A percentile compares a stretch with the other conserved stretches of the same genome.
Evolutionary conservation across 2,329 filamentous ascomycete species (phyloP).

Genomic region (Verticillium isaacii): DNA sequence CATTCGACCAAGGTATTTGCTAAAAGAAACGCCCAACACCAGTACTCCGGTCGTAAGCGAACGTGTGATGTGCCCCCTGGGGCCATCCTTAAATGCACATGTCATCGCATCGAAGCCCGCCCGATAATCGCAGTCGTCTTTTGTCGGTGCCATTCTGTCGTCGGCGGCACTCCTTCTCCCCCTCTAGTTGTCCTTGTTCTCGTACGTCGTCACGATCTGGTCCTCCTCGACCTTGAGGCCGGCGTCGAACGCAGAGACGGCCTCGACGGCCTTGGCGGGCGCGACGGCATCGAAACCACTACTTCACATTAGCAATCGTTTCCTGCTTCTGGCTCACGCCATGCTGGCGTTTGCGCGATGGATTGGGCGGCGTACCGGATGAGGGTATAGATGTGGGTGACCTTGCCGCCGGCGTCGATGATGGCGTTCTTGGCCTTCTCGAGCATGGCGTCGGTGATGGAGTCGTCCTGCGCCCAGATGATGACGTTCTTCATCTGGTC

Average conservation of each 20-base stretch:
- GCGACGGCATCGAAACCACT: slow-evolving; percentile 77
- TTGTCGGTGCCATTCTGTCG: background rate
- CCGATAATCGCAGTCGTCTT: background rate
- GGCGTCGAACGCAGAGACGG: slow-evolving; percentile 56
- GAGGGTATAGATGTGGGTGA: slow-evolving; percentile 71
- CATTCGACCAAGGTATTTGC: background rate
- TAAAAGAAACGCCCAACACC: background rate
- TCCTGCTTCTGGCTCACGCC: background rate
- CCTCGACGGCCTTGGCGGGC: slow-evolving; percentile 63
- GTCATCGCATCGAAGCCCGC: background rate
- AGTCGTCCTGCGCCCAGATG: slow-evolving; percentile 68
- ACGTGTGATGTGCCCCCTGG: background rate
- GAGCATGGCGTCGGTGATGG: slow-evolving; percentile 60
- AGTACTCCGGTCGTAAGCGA: background rate
- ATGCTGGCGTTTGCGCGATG: background rate
- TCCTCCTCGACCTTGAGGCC: slow-evolving; percentile 68
- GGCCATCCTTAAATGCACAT: background rate
- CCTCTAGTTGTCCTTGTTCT: slow-evolving; percentile 1
- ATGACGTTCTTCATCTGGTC: slow-evolving; percentile 70
- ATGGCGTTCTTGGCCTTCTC: slow-evolving; percentile 69
- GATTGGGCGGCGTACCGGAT: slow-evolving; percentile 52
- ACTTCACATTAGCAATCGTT: background rate
- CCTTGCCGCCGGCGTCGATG: slow-evolving; percentile 63
- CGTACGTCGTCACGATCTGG: slow-evolving; percentile 50
- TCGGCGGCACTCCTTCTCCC: background rate